Percentiles rank a stretch among this genome's conserved stretches.
phyloP scores from a whole-genome alignment of 208 protist genomes.

The Leishmania lainsoni region DNA sequence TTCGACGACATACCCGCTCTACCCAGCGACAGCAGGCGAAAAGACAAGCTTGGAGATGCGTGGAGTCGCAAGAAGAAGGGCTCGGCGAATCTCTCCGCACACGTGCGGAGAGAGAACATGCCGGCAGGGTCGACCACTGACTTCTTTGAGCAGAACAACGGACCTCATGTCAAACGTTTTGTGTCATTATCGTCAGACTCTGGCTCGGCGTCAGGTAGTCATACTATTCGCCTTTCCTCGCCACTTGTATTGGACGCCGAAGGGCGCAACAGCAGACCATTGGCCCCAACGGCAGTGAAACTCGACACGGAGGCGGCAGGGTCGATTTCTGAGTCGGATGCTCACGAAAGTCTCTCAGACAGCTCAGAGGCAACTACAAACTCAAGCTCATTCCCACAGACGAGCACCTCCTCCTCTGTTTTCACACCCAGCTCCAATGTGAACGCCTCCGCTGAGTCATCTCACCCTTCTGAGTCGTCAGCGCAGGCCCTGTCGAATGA shows the following conservation, averaged over 20 bases:
- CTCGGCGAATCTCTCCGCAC: not conserved
- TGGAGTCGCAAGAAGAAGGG: conserved; percentile 11
- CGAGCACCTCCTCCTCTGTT: not conserved
- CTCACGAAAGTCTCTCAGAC: not conserved
- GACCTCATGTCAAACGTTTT: not conserved
- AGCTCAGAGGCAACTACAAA: not conserved
- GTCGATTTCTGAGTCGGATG: not conserved
- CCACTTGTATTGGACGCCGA: no score
- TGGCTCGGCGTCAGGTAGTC: not conserved
- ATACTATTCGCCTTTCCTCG: not conserved
- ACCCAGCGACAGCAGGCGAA: not conserved
- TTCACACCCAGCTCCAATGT: not conserved
- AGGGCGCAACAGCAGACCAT: not conserved
- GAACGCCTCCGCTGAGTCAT: not conserved
- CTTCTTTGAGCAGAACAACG: not conserved
- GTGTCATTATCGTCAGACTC: not conserved
- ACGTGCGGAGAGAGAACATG: not conserved
- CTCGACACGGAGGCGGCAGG: not conserved
- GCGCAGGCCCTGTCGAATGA: not conserved
- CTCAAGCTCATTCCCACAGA: no score
- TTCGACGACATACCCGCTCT: conserved; percentile 47
- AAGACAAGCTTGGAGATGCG: conserved; percentile 28
- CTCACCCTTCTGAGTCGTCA: not conserved
- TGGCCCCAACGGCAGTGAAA: not conserved
- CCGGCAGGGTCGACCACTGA: not conserved